Conservation (phyloP, 2,329 filamentous ascomycete genomes). For the Colletotrichum viniferum region DNA sequence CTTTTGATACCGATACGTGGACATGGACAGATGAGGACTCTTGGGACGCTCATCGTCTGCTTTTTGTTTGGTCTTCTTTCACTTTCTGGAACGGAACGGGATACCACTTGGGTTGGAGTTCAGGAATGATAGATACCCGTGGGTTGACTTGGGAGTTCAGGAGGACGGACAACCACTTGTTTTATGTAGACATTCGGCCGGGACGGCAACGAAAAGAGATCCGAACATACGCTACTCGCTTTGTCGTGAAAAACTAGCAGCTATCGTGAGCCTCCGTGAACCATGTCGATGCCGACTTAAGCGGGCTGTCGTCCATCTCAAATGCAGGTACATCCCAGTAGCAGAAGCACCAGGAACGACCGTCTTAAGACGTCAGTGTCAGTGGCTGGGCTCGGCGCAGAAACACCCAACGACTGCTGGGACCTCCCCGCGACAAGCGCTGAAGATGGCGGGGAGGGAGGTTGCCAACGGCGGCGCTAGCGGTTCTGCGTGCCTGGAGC, state of each 20-base stretch:
- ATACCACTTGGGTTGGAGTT: not conserved
- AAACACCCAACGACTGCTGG: not conserved
- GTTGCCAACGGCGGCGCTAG: not conserved
- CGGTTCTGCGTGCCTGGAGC: not conserved
- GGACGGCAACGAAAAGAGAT: not conserved
- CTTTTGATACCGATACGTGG: not conserved
- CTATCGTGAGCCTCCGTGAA: not conserved
- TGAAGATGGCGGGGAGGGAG: slow-evolving; percentile 8
- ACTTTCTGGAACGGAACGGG: not conserved
- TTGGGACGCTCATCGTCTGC: not conserved
- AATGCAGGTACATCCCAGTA: not conserved
- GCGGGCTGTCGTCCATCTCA: not conserved
- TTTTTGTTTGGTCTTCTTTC: not conserved
- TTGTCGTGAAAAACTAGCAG: not conserved
- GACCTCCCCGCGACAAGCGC: slow-evolving; percentile 3
- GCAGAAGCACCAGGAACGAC: not conserved
- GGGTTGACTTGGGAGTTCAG: not conserved
- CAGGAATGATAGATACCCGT: not conserved
- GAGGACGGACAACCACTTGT: not conserved
- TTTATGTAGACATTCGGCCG: not conserved
- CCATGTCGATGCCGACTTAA: not conserved
- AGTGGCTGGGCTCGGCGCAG: slow-evolving; percentile 3
- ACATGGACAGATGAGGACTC: not conserved
- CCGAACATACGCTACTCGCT: not conserved
- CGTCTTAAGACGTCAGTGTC: not conserved